Evolutionary conservation across 441 rosid species (phyloP).

Genomic region (Pelargonium myrrhifolium): DNA sequence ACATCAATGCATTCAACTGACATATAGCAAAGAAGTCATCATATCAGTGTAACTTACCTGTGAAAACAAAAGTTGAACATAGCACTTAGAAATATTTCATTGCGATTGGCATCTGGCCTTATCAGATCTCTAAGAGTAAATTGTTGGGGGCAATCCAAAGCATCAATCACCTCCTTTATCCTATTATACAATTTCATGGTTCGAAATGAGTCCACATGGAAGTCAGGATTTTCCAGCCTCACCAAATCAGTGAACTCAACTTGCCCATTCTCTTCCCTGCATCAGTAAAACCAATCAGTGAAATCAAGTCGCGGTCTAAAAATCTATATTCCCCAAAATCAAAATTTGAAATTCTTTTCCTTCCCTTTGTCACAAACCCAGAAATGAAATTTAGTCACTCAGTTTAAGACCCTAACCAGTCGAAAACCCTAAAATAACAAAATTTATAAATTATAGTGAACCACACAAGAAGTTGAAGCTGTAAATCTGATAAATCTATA

Average conservation of each 20-base stretch:
- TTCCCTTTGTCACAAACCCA: not conserved
- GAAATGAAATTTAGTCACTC: not conserved
- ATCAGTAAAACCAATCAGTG: not conserved
- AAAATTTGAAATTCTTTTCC: not conserved
- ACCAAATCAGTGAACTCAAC: constrained; percentile 62
- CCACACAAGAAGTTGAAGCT: not conserved
- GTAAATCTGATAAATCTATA: not conserved
- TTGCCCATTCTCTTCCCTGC: constrained; percentile 66
- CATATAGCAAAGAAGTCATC: not conserved
- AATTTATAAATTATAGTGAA: not conserved
- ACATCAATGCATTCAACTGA: not conserved
- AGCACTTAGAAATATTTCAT: constrained; percentile 59
- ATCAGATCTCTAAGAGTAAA: constrained; percentile 59
- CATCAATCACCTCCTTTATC: constrained; percentile 37
- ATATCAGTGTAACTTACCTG: constrained; percentile 34
- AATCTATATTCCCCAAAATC: not conserved
- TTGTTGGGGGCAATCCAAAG: constrained; percentile 43
- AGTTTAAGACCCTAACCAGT: not conserved
- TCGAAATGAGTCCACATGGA: constrained; percentile 42
- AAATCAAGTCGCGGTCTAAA: not conserved
- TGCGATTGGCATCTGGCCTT: constrained; percentile 46
- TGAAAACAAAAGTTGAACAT: constrained; percentile 68
- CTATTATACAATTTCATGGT: constrained; percentile 38
- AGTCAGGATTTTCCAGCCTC: constrained; percentile 80
- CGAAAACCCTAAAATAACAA: not conserved